These are phyloP conservation scores for Cinnamomum micranthum DNA, from an alignment of 164 flowering plant genomes.

Conservation along the genomic window DNA sequence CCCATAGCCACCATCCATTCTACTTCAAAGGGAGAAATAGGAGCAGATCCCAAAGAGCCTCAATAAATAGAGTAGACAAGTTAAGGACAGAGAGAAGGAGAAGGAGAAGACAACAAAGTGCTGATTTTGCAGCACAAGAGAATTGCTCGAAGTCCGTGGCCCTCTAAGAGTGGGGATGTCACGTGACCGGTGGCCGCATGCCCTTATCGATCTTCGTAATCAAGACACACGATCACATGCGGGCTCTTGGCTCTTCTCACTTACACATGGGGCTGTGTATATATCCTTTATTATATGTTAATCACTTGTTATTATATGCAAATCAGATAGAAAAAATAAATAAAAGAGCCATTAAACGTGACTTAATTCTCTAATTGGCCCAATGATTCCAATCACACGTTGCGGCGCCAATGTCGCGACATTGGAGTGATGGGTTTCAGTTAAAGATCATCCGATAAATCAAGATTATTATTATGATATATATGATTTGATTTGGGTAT, in stretches of 20 bases:
- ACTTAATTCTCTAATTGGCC: background rate
- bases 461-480: background rate
- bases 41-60: background rate
- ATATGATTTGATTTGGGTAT: background rate
- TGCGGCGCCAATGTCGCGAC: background rate
- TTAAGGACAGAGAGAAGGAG: background rate
- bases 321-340: background rate
- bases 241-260: background rate
- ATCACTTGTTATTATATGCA: background rate
- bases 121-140: background rate
- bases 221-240: background rate
- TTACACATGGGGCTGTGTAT: background rate
- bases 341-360: background rate
- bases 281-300: background rate
- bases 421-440: background rate
- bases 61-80: background rate
- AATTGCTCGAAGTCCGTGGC: background rate
- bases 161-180: background rate
- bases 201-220: constrained; percentile 2
- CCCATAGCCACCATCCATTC: background rate
- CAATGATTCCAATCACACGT: background rate
- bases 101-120: background rate
- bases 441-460: background rate
- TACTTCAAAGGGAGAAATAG: background rate
- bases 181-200: background rate